phyloP scores from a whole-genome alignment of 768 basidiomycete species.

The Leccinum longicurvipes region DNA sequence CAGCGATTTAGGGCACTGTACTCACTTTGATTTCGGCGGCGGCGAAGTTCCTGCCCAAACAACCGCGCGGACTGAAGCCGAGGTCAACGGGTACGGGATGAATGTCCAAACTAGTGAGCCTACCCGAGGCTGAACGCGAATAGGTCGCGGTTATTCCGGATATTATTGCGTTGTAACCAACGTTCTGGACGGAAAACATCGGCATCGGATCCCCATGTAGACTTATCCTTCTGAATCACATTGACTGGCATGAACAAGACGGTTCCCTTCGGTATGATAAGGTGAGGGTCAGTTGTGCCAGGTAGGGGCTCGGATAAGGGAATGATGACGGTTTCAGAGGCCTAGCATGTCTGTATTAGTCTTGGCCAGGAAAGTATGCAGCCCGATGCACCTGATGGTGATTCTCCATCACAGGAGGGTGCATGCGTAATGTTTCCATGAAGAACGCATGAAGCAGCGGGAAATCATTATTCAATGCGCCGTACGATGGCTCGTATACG shows the following conservation, averaged over 20 bases:
- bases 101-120: constrained; percentile 12
- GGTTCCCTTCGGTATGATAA: constrained; percentile 57
- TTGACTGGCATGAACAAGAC: constrained; percentile 53
- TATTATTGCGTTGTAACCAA: constrained; percentile 48
- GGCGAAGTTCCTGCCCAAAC: constrained; percentile 59
- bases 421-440: constrained; percentile 59
- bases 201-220: constrained; percentile 60
- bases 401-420: constrained; percentile 62
- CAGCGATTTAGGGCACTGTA: constrained; percentile 16
- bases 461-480: constrained; percentile 45
- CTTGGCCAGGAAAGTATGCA: not conserved
- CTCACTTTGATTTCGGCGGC: constrained; percentile 57
- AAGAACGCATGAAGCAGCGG: constrained; percentile 60
- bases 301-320: constrained; percentile 53
- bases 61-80: constrained; percentile 49
- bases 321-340: constrained; percentile 47
- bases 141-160: constrained; percentile 40
- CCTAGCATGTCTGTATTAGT: constrained; percentile 31
- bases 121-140: constrained; percentile 61
- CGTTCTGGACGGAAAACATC: constrained; percentile 56
- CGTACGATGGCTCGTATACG: constrained; percentile 48
- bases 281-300: constrained; percentile 39
- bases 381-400: constrained; percentile 50
- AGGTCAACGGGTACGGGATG: constrained; percentile 12
- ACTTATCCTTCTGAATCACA: constrained; percentile 51